Conservation (phyloP, 108 stramenopile genomes). For the Parmales sp. region DNA sequence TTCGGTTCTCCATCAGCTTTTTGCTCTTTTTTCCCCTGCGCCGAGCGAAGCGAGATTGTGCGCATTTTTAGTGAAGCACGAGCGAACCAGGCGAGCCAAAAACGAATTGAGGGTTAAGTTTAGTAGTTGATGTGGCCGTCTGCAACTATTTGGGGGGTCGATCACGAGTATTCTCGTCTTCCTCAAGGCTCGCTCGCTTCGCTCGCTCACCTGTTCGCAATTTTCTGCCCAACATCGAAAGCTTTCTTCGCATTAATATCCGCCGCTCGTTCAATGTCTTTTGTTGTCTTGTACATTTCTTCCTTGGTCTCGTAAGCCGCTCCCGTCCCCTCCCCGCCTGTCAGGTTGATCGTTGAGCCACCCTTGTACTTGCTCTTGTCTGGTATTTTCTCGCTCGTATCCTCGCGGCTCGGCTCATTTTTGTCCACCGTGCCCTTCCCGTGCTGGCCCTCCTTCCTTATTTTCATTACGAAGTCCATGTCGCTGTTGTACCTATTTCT, state of each 20-base stretch:
- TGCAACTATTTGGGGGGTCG: no score
- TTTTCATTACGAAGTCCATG: neutral
- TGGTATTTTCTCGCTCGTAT: neutral
- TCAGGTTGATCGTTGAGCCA: neutral
- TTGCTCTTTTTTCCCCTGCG: neutral
- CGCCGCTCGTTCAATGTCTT: neutral
- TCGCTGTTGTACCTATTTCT: neutral
- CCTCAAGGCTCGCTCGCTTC: no score
- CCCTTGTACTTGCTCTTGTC: neutral
- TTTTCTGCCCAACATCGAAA: neutral
- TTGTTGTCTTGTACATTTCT: conserved; percentile 5
- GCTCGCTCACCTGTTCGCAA: neutral
- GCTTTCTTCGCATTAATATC: neutral
- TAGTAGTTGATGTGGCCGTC: no score
- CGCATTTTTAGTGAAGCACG: no score
- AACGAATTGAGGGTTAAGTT: no score
- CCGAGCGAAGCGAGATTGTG: no score
- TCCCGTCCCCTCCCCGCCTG: neutral
- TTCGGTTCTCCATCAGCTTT: neutral
- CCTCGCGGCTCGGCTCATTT: neutral
- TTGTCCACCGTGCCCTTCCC: conserved; percentile 4
- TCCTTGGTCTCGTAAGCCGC: neutral
- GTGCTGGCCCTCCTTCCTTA: neutral
- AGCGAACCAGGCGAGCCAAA: no score
- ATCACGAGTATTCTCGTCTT: no score